phyloP scores from a whole-genome alignment of 768 basidiomycete species.

The Chalciporus sphaerocephalus region DNA sequence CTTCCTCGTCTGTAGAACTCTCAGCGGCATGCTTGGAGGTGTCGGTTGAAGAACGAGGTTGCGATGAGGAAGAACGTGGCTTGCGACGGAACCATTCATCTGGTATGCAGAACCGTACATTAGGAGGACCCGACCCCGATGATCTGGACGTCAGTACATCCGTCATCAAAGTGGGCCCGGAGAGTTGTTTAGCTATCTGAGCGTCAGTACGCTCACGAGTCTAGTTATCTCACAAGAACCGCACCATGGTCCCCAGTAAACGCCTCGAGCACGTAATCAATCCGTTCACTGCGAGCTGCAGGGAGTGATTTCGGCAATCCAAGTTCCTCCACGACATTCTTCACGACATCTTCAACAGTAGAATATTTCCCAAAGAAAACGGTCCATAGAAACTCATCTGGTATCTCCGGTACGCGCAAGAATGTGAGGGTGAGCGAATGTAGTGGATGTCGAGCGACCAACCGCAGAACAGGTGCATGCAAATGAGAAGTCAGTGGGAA shows the following conservation, averaged over 20 bases:
- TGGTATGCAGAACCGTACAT: conserved; percentile 64
- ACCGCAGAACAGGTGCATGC: conserved; percentile 60
- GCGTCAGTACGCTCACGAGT: neutral
- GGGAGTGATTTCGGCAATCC: conserved; percentile 65
- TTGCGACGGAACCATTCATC: conserved; percentile 78
- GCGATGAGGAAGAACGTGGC: conserved; percentile 45
- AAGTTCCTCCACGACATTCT: conserved; percentile 53
- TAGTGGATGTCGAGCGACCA: conserved; percentile 65
- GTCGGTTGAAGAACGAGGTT: conserved; percentile 50
- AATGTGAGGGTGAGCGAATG: conserved; percentile 54
- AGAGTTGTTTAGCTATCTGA: conserved; percentile 13
- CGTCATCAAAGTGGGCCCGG: conserved; percentile 10
- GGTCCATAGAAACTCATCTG: conserved; percentile 66
- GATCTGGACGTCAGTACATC: conserved; percentile 12
- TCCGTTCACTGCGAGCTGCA: conserved; percentile 53
- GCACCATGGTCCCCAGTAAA: conserved; percentile 49
- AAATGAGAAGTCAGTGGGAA: conserved; percentile 67
- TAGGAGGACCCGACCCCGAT: conserved; percentile 8
- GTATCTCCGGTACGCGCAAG: conserved; percentile 69
- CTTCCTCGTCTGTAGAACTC: conserved; percentile 35
- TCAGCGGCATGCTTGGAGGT: conserved; percentile 22
- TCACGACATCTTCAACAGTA: conserved; percentile 53
- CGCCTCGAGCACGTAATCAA: conserved; percentile 76
- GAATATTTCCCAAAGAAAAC: conserved; percentile 58
- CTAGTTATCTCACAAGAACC: conserved; percentile 15